phyloP scores from a whole-genome alignment of 140 eudicot species.

The Cichorium intybus region DNA sequence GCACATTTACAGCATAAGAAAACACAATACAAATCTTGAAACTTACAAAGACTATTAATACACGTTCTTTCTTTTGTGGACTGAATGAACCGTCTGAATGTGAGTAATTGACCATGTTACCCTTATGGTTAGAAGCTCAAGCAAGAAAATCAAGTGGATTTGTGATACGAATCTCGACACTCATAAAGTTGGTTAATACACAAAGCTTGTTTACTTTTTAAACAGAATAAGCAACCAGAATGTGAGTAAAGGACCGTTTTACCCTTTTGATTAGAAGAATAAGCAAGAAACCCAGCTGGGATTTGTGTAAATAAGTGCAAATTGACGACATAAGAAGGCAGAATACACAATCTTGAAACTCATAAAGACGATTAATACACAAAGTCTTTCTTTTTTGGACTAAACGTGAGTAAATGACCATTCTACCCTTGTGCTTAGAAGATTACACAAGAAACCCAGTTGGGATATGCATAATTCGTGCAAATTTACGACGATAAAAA shows the following conservation, averaged over 20 bases:
- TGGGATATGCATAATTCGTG: neutral
- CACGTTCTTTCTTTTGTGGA: neutral
- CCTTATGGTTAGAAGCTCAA: neutral
- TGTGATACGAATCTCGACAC: no score
- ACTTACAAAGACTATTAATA: neutral
- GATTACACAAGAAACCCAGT: neutral
- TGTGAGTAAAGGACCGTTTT: no score
- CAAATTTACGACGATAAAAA: neutral
- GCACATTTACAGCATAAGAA: no score
- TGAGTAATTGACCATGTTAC: no score
- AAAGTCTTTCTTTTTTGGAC: neutral
- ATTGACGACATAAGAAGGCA: neutral
- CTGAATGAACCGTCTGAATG: no score
- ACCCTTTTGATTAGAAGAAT: neutral
- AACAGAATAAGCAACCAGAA: no score
- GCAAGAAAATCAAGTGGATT: neutral
- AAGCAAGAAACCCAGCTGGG: neutral
- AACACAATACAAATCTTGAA: neutral
- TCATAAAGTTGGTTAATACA: no score
- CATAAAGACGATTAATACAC: neutral
- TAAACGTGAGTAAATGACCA: neutral
- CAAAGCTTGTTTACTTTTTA: no score
- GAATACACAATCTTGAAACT: slow-evolving; percentile 15
- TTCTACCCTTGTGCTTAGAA: neutral
- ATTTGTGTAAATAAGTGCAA: neutral